A percentile compares a stretch with the other conserved stretches of the same genome.
These are phyloP conservation scores for Cryptococcus sp. DNA, from an alignment of 1,284 basidiomycete species.

Conservation along the genomic window DNA sequence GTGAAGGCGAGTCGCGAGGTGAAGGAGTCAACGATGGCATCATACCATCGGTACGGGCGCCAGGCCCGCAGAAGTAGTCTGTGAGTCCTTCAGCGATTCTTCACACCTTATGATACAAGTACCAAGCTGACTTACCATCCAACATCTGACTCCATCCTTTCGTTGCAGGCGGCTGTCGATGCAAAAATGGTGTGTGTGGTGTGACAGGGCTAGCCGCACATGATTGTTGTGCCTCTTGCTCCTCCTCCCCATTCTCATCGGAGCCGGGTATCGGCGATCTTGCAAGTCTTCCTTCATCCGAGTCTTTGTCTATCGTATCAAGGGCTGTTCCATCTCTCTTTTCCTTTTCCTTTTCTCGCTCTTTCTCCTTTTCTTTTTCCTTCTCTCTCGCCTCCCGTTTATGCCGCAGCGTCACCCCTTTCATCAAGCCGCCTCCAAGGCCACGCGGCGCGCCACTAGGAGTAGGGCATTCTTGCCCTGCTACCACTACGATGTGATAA, in stretches of 20 bases:
- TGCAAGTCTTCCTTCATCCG: slow-evolving; percentile 13
- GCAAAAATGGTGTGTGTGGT: slow-evolving; percentile 22
- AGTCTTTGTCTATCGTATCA: slow-evolving; percentile 7
- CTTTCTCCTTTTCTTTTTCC: slow-evolving; percentile 26
- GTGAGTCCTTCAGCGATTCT: background rate
- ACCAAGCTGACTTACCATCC: slow-evolving; percentile 35
- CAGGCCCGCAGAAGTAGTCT: slow-evolving; percentile 46
- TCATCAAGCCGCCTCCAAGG: slow-evolving; percentile 50
- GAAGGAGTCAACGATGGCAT: slow-evolving; percentile 3
- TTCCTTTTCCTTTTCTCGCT: slow-evolving; percentile 25
- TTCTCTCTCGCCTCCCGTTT: slow-evolving; percentile 31
- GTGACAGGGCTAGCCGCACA: slow-evolving; percentile 18
- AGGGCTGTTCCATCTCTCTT: slow-evolving; percentile 9
- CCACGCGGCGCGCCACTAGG: slow-evolving; percentile 52
- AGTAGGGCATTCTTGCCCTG: slow-evolving; percentile 55
- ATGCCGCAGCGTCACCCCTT: slow-evolving; percentile 41
- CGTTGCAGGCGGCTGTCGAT: slow-evolving; percentile 13
- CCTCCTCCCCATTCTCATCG: slow-evolving; percentile 1
- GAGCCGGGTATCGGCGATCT: slow-evolving; percentile 6
- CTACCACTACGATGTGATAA: slow-evolving; percentile 58
- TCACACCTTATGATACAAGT: background rate
- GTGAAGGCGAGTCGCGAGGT: slow-evolving; percentile 9
- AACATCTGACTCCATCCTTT: slow-evolving; percentile 51
- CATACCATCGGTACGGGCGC: slow-evolving; percentile 2
- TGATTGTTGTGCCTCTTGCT: background rate